Base-by-base conservation (phyloP, 75 land plant species). In the Sequoia sempervirens region DNA sequence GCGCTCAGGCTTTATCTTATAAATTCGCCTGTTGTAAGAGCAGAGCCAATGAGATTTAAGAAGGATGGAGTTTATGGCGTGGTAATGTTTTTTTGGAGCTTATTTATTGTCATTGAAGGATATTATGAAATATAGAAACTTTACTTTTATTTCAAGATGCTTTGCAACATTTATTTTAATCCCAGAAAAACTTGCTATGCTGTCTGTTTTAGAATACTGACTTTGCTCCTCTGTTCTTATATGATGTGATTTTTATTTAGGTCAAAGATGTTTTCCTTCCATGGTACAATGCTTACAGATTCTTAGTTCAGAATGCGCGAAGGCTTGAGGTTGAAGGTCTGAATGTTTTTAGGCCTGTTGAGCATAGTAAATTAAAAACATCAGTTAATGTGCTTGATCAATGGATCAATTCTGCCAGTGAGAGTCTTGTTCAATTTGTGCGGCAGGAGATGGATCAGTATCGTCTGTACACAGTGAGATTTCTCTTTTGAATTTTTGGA, bases 251-350 rank as follows among this genome's bases (percentile, higher is more conserved):
- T 34, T 34, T 34, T 34, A 34, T 34, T 34, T 34, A 34, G 98
- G 99, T 95, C 73, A 97, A 89, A 83, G 99, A 95, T 89, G 99
- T 95, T 12, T 94, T 97, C 76, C 90, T 97, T 64, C 99, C 99
- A 47, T 97, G 97, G 99, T 97, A 97, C 87, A 98, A 98, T 92
- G 99, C 98, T 34, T 98, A 98, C 83, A 91, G 99, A 81, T 98
- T 98, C 84, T 88, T 98, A 84, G 93, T 98, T 82, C 99, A 98
- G 82, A 98, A 98, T 89, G 94, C 94, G 6, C 87, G 88, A 79
- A 92, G 99, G 82, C 92, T 98, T 40, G 93, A 93, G 76, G 81
- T 92, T 66, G 99, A 98, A 85, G 92, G 99, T 5, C 74, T 85
- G 79, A 87, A 82, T 79, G 87, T 92, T 23, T 98, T 98, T 84